Evolutionary conservation across 2,329 filamentous ascomycete genomes (phyloP).

Genomic region (Pochonia chlamydosporia): DNA sequence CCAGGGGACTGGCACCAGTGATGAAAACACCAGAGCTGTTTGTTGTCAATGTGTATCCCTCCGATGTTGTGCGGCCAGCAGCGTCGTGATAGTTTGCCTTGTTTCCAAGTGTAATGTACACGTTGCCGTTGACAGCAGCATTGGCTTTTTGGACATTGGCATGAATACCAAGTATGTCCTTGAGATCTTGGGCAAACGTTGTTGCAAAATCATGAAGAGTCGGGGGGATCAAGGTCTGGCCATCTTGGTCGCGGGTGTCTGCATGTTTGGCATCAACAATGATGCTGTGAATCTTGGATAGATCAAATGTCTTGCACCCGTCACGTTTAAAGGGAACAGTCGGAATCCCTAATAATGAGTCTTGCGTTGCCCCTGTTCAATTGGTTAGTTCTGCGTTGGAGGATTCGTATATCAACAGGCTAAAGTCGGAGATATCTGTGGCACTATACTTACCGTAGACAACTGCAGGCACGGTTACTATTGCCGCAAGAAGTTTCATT

Average conservation of each 20-base stretch:
- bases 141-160: neutral
- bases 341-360: neutral
- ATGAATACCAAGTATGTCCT: neutral
- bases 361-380: neutral
- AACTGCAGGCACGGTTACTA: neutral
- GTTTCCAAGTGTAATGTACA: conserved; percentile 42
- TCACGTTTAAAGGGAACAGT: neutral
- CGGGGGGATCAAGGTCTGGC: conserved; percentile 2
- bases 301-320: neutral
- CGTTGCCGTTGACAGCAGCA: conserved; percentile 9
- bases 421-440: neutral
- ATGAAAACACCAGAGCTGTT: conserved; percentile 35
- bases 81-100: conserved; percentile 33
- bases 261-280: neutral
- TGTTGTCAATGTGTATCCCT: conserved; percentile 42
- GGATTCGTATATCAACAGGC: neutral
- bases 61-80: conserved; percentile 38
- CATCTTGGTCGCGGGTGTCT: neutral
- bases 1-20: conserved; percentile 45
- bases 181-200: neutral
- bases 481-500: too few relatives aligned
- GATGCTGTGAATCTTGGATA: neutral
- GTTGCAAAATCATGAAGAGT: conserved; percentile 2
- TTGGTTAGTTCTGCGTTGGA: neutral
- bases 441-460: neutral